Base-by-base conservation (phyloP, 495 filamentous ascomycete genomes). In the Xylaria bambusicola region DNA sequence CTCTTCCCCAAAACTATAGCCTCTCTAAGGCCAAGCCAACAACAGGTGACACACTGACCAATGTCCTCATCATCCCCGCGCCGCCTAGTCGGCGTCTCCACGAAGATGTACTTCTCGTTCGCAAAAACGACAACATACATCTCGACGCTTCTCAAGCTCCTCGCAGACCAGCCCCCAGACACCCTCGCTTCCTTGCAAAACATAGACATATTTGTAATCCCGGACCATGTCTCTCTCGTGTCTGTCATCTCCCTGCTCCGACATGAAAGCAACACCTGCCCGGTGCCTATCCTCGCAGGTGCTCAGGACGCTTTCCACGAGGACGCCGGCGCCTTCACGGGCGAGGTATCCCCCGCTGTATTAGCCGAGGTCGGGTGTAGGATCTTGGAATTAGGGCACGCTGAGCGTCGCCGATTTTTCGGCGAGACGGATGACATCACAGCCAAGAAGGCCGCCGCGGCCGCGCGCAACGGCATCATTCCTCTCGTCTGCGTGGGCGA, bases 401-500 rank as follows among this genome's bases (percentile, higher is more conserved):
- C 91, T 1, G 91, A 96, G 69, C 83, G 91, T 29, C 62, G 82
- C 10, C 71, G 84, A 44, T 69, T 89, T 24, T 91, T 92, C 62
- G 81, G 81, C 7, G 91, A 94, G 73, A 89, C 85, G 12, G 86
- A 92, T 64, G 78, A 64, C 5, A 72, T 78, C 26, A 80, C 87
- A 0, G 82, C 80, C 8, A 77, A 71, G 49, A 96, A 95, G 71
- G 88, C 88, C 0, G 77, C 74, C 0, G 90, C 88, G 0, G 85
- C 81, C 3, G 81, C 78, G 12, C 69, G 81, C 5, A 86, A 91
- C 56, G 84, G 86, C 2, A 82, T 96, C 79, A 76, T 88, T 0
- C 91, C 91, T 10, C 77, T 96, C 3, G 80, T 94, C 9, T 96
- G 91, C 71, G 82, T 94, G 4, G 91, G 91, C 5, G 91, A 96